A percentile compares a stretch with the other conserved stretches of the same genome.
phyloP scores from a whole-genome alignment of 257 asterid species.

The Petunia axillaris region DNA sequence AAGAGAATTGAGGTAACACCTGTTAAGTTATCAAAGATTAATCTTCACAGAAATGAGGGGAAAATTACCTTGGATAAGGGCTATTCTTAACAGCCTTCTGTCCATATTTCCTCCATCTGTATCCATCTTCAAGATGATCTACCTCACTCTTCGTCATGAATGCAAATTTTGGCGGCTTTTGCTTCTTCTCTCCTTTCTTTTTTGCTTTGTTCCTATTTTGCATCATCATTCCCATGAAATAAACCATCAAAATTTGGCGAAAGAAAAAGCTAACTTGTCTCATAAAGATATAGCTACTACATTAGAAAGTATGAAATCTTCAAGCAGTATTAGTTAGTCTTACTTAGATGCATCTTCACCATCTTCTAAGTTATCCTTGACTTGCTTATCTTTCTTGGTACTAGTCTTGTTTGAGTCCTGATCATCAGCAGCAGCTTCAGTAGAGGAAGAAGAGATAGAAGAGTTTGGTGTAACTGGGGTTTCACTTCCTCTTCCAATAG shows the following conservation, averaged over 20 bases:
- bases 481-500: constrained; percentile 22
- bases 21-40: background rate
- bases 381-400: constrained; percentile 40
- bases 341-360: constrained; percentile 57
- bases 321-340: constrained; percentile 46
- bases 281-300: background rate
- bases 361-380: constrained; percentile 38
- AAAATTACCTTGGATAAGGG: constrained; percentile 73
- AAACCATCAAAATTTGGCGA: background rate
- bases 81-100: constrained; percentile 90
- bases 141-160: constrained; percentile 93
- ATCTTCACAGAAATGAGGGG: background rate
- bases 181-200: constrained; percentile 77
- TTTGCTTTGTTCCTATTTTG: constrained; percentile 52
- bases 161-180: constrained; percentile 66
- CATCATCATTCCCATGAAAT: background rate
- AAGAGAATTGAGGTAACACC: background rate
- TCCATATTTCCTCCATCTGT: constrained; percentile 90
- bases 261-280: background rate
- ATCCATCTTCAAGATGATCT: constrained; percentile 89
- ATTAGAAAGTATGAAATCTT: background rate
- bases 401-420: constrained; percentile 43
- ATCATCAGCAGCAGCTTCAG: constrained; percentile 53
- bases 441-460: constrained; percentile 63
- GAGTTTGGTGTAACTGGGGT: constrained; percentile 67